Percentiles rank a stretch among this genome's conserved stretches.
phyloP scores from a whole-genome alignment of 2,329 filamentous ascomycete genomes.

The Penicillium brevicompactum region DNA sequence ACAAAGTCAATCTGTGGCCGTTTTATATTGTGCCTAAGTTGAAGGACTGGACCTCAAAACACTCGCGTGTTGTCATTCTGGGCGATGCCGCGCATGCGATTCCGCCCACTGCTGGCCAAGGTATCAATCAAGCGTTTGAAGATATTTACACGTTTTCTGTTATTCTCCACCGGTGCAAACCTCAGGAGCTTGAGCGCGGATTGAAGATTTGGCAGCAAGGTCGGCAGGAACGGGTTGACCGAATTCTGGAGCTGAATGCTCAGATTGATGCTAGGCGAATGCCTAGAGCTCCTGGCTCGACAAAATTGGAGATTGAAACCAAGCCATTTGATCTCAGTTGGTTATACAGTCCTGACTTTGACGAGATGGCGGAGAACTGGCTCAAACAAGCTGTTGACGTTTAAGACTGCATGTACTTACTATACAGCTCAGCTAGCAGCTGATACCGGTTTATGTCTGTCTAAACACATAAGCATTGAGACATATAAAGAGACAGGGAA shows the following conservation, averaged over 20 bases:
- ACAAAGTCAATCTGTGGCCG: conserved; percentile 52
- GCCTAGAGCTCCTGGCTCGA: conserved; percentile 31
- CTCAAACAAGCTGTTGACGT: conserved; percentile 5
- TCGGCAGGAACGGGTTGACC: conserved; percentile 52
- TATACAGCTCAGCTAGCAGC: no score
- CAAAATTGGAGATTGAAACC: conserved; percentile 18
- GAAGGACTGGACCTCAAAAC: conserved; percentile 46
- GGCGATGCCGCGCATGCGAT: conserved; percentile 67
- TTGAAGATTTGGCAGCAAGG: conserved; percentile 52
- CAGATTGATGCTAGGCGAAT: conserved; percentile 53
- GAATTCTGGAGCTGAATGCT: conserved; percentile 51
- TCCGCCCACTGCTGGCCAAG: conserved; percentile 62
- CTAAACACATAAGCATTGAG: no score
- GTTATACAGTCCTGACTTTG: conserved; percentile 47
- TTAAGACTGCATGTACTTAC: background rate
- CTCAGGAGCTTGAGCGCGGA: conserved; percentile 27
- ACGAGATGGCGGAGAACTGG: conserved; percentile 37
- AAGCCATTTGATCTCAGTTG: conserved; percentile 44
- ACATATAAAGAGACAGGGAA: no score
- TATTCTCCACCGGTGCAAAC: conserved; percentile 34
- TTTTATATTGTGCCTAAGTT: conserved; percentile 54
- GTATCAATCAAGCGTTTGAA: conserved; percentile 61
- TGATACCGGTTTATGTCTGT: no score
- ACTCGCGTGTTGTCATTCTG: conserved; percentile 48
- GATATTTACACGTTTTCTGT: conserved; percentile 52